These are phyloP conservation scores for Dioscorea dumetorum DNA, from an alignment of 106 monocot genomes.

Conservation along the genomic window DNA sequence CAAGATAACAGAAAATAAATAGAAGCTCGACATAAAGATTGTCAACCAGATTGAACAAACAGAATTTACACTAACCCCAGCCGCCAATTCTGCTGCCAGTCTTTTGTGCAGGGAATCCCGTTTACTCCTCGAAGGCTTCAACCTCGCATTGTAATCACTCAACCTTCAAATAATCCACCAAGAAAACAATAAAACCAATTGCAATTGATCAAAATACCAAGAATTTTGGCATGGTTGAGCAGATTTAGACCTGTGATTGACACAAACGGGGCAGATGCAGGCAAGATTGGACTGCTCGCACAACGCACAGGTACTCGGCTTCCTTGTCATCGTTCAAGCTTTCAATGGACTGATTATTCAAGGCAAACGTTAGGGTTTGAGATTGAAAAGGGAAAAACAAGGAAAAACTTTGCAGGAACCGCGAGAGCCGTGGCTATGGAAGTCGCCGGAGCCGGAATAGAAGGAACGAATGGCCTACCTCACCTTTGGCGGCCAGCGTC, in stretches of 20 bases:
- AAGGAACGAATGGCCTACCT: too few species aligned
- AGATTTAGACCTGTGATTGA: constrained; percentile 56
- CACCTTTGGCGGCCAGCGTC: too few species aligned
- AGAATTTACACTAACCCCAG: constrained; percentile 38
- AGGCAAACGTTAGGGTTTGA: too few species aligned
- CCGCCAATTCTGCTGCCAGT: constrained; percentile 27
- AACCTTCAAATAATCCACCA: constrained; percentile 32
- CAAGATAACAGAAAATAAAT: not conserved
- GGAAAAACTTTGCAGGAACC: too few species aligned
- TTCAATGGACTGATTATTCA: too few species aligned
- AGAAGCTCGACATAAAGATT: not conserved
- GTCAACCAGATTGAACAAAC: not conserved
- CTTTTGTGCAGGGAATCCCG: constrained; percentile 45
- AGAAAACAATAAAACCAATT: not conserved
- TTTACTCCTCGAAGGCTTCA: constrained; percentile 37
- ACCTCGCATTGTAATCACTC: constrained; percentile 34
- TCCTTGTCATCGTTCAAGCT: constrained; percentile 31
- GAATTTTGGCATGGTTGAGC: too few species aligned
- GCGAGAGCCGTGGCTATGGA: too few species aligned
- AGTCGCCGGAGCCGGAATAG: too few species aligned
- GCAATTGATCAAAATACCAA: not conserved
- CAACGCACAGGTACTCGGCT: constrained; percentile 48
- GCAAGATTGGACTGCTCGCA: constrained; percentile 72
- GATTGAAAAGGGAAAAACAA: too few species aligned
- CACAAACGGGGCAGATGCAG: constrained; percentile 64